phyloP scores from a whole-genome alignment of 2,329 filamentous ascomycete genomes.

The Talaromyces sp. region DNA sequence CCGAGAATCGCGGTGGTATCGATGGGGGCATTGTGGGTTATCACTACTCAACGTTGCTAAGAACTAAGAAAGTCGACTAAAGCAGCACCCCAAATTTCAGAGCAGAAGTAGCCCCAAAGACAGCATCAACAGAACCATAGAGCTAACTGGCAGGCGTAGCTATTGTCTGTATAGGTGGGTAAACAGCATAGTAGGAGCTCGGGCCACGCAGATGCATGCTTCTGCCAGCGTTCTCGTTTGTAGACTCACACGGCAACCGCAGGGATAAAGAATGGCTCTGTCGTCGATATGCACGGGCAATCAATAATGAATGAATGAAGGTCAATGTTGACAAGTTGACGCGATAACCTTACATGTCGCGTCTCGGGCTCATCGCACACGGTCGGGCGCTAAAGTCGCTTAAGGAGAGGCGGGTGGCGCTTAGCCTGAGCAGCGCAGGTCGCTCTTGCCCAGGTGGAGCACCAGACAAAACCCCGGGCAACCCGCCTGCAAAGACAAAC shows the following conservation, averaged over 20 bases:
- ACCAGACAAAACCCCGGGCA: conserved; percentile 8
- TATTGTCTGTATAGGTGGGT: background rate
- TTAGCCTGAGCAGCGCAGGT: conserved; percentile 7
- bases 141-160: background rate
- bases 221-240: background rate
- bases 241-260: background rate
- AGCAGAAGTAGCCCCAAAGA: background rate
- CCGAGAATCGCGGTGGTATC: conserved; percentile 42
- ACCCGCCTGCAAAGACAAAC: conserved; percentile 11
- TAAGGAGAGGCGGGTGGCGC: conserved; percentile 20
- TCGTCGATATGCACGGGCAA: no score
- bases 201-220: background rate
- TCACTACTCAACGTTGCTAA: background rate
- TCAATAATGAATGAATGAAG: background rate
- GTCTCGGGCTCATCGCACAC: background rate
- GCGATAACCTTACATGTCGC: background rate
- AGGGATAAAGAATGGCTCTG: background rate
- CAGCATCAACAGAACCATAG: background rate
- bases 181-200: background rate
- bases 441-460: background rate
- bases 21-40: conserved; percentile 14
- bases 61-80: background rate
- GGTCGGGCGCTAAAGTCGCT: conserved; percentile 20
- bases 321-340: background rate
- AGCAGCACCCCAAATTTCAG: background rate